Base-by-base conservation (phyloP, 2,329 filamentous ascomycete species). In the Seiridium cupressi region DNA sequence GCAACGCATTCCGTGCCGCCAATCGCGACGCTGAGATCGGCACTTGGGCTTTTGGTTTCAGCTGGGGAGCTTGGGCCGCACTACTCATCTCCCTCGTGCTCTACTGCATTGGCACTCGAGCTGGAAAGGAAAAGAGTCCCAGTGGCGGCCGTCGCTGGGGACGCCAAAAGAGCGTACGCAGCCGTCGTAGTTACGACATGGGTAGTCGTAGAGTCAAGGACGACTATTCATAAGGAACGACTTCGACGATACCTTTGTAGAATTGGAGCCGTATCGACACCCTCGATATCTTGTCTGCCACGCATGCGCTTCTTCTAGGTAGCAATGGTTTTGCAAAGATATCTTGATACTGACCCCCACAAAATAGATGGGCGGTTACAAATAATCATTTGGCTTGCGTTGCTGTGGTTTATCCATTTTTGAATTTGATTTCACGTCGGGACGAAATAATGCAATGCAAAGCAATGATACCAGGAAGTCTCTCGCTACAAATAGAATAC, bases 21-120 rank as follows among this genome's bases (percentile, higher is more conserved):
- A 83, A 81, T 62, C 83, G 85, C 58, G 70, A 73, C 18, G 89
- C 91, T 36, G 73, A 72, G 9, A 72, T 95, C 44, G 91, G 91
- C 57, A 70, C 69, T 38, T 90, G 89, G 69, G 89, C 87, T 26
- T 91, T 92, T 69, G 91, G 84, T 49, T 94, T 93, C 77, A 87
- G 86, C 63, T 95, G 91, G 91, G 87, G 82, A 13, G 84, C 89
- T 1, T 86, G 87, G 75, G 84, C 84, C 8, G 83, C 83, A 58
- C 84, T 91, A 67, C 76, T 92, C 65, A 73, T 93, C 64, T 83
- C 89, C 13, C 84, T 83, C 3, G 65, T 91, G 36, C 76, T 92
- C 60, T 91, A 93, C 78, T 89, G 84, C 73, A 58, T 87, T 38
- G 86, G 86, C 57, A 83, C 85, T 35, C 78, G 84, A 44, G 76